phyloP scores from a whole-genome alignment of 2,329 filamentous ascomycete genomes.

The Botrytis sinoallii region DNA sequence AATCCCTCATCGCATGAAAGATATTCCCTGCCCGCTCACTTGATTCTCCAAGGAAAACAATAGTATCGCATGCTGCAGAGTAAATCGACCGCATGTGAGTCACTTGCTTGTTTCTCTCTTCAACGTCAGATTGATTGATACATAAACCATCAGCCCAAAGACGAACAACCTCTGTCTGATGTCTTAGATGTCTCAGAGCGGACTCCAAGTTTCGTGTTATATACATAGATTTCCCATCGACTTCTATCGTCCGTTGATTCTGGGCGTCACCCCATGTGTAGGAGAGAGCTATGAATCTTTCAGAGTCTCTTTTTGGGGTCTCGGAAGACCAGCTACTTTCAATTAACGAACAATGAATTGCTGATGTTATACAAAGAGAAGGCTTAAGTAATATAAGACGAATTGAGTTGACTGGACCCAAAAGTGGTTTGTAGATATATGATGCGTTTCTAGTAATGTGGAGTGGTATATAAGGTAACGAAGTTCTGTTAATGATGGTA shows the following conservation, averaged over 20 bases:
- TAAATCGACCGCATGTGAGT: neutral
- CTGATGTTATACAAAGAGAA: neutral
- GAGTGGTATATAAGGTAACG: neutral
- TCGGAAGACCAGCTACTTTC: neutral
- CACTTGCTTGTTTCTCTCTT: conserved; percentile 1
- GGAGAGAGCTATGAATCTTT: neutral
- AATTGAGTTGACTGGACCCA: neutral
- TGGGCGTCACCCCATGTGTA: neutral
- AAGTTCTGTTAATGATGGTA: neutral
- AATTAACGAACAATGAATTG: neutral
- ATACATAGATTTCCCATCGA: neutral
- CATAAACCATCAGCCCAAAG: neutral
- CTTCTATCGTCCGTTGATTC: neutral
- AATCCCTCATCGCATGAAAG: neutral
- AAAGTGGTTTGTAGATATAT: neutral
- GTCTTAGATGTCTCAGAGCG: neutral
- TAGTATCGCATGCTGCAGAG: neutral
- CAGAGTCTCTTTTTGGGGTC: neutral
- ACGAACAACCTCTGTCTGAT: neutral
- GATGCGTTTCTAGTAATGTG: neutral
- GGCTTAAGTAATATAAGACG: neutral
- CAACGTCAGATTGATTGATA: neutral
- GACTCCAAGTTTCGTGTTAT: neutral
- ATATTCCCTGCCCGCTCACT: neutral
- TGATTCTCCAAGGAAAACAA: neutral